Percentiles rank a stretch among this genome's conserved stretches.
phyloP scores from a whole-genome alignment of 225 moss, liverwort and hornwort species.

The Pleurozium schreberi region DNA sequence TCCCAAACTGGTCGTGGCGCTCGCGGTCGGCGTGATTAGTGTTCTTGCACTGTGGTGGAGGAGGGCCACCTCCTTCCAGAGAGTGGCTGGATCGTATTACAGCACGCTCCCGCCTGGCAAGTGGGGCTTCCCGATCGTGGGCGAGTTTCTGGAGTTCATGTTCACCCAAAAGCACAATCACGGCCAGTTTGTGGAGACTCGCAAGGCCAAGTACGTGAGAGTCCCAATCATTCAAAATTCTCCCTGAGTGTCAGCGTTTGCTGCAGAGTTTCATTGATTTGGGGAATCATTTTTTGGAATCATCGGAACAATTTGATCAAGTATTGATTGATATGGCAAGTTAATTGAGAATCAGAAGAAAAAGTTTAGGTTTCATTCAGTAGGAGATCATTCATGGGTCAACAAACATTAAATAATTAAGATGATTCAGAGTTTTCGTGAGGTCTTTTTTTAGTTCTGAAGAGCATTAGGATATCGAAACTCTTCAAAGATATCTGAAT shows the following conservation, averaged over 20 bases:
- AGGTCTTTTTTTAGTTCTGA: neutral
- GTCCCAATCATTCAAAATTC: no score
- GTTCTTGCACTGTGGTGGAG: constrained; percentile 11
- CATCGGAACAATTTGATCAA: neutral
- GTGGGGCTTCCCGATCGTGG: constrained; percentile 10
- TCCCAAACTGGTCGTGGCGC: neutral
- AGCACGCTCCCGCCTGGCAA: constrained; percentile 25
- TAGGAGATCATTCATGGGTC: neutral
- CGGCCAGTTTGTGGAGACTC: constrained; percentile 18
- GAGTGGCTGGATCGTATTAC: constrained; percentile 5
- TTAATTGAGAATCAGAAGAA: neutral
- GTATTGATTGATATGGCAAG: neutral
- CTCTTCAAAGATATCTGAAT: neutral
- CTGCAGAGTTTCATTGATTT: neutral
- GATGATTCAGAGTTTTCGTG: neutral
- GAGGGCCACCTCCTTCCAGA: neutral
- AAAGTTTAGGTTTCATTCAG: neutral
- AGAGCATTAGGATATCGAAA: neutral
- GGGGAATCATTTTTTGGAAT: neutral
- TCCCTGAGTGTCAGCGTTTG: neutral
- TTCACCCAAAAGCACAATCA: constrained; percentile 17
- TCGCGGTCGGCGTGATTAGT: neutral
- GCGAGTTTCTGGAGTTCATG: constrained; percentile 24
- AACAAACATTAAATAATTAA: neutral
- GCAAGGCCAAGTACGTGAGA: constrained; percentile 24